These are phyloP conservation scores for Aspergillus haitiensis DNA, from an alignment of 495 filamentous ascomycete genomes.

Conservation along the genomic window DNA sequence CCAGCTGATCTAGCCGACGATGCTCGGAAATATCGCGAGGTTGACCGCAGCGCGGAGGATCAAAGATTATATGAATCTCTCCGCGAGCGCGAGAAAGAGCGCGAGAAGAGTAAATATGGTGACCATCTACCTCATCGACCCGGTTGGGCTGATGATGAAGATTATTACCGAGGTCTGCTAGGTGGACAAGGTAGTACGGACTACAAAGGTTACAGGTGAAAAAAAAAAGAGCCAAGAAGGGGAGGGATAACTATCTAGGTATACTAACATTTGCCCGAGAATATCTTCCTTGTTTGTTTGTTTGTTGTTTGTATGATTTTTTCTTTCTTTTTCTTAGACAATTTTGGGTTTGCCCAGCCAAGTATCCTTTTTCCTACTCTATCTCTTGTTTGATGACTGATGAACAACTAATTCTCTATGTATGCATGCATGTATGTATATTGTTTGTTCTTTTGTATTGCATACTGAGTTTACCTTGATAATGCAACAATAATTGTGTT, in stretches of 20 bases:
- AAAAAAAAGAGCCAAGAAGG: not conserved
- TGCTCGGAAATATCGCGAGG: conserved; percentile 30
- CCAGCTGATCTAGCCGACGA: conserved; percentile 33
- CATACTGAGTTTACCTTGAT: not conserved
- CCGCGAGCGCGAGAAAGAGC: conserved; percentile 33
- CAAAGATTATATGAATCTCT: conserved; percentile 28
- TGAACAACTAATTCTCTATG: not conserved
- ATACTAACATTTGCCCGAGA: not conserved
- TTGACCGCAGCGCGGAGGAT: conserved; percentile 30
- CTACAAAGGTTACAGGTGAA: conserved; percentile 36
- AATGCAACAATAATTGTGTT: no score
- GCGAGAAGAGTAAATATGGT: conserved; percentile 31
- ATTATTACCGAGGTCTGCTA: conserved; percentile 43
- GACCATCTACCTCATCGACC: conserved; percentile 26
- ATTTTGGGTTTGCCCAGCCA: not conserved
- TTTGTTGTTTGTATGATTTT: conserved; percentile 6
- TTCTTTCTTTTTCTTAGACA: conserved; percentile 2
- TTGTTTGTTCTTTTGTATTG: not conserved
- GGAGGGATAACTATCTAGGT: not conserved
- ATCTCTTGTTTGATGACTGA: not conserved
- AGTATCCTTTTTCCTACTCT: not conserved
- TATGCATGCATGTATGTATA: not conserved
- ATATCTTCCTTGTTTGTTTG: conserved; percentile 3
- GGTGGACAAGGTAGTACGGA: conserved; percentile 40
- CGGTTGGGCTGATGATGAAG: conserved; percentile 37